A percentile compares a stretch with the other conserved stretches of the same genome.
Evolutionary conservation across 2,329 filamentous ascomycete species (phyloP).

Genomic region (Chaetoscypha palmicola): DNA sequence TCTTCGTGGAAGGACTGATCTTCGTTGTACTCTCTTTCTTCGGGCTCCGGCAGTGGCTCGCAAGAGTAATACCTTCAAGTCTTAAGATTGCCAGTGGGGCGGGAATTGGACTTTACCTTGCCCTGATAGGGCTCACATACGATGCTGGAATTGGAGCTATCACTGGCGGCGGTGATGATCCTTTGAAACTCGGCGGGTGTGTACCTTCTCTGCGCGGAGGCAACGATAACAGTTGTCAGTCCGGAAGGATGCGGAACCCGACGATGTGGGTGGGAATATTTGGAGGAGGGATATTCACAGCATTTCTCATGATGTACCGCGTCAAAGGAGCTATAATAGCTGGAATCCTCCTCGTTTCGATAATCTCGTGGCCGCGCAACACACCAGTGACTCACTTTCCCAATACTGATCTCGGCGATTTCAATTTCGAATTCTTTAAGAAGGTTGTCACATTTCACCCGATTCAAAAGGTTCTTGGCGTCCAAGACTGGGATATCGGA

Average conservation of each 20-base stretch:
- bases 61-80: conserved; percentile 71
- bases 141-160: conserved; percentile 75
- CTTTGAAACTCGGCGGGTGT: conserved; percentile 63
- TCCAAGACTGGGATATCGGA: conserved; percentile 66
- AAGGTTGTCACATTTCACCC: conserved; percentile 78
- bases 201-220: conserved; percentile 9
- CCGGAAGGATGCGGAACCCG: conserved; percentile 72
- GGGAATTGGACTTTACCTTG: conserved; percentile 71
- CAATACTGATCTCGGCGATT: conserved; percentile 59
- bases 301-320: conserved; percentile 75
- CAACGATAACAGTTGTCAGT: conserved; percentile 52
- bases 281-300: conserved; percentile 73
- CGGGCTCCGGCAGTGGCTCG: conserved; percentile 82
- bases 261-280: conserved; percentile 87
- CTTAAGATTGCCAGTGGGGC: conserved; percentile 84
- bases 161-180: conserved; percentile 60
- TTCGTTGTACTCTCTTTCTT: conserved; percentile 74
- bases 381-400: conserved; percentile 79
- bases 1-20: conserved; percentile 82
- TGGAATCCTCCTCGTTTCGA: conserved; percentile 75
- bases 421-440: conserved; percentile 78
- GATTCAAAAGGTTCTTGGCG: conserved; percentile 61
- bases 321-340: conserved; percentile 82
- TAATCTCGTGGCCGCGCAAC: conserved; percentile 79
- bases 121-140: conserved; percentile 70